Evolutionary conservation across 805 yeast genomes (phyloP), one percentile per base, ranked within the genome.

Genomic region (Crinitomyces ghanaensis): DNA sequence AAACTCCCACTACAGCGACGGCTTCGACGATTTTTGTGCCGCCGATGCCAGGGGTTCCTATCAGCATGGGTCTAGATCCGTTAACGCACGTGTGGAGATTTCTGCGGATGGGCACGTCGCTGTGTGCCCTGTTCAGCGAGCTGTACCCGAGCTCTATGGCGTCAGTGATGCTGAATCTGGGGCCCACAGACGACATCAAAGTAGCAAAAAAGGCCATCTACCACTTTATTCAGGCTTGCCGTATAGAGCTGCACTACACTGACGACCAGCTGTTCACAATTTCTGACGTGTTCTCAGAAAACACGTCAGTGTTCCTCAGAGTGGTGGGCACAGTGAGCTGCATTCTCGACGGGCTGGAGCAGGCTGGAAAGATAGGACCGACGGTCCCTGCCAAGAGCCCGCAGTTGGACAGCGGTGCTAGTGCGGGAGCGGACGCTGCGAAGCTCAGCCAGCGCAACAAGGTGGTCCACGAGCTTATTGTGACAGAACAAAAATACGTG

Each of bases 401-500:
- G 11, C 27, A 26, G n/a, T 24, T 8, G 26, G 35, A 23, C 21
- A n/a, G n/a, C n/a, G n/a, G n/a, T n/a, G n/a, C 23, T 15, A n/a
- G 15, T 15, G 17, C 13, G 11, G 14, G 14, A 7, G 11, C 35
- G 34, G 11, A n/a, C 14, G 17, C 34, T 19, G 16, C 20, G 19
- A n/a, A 33, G 30, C 29, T 23, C 59, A 53, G 34, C 23, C 66
- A 76, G 38, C 65, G 82, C 37, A 73, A 82, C 12, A 83, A 79
- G 48, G 86, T 88, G 28, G 75, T 86, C 34, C 71, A 70, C 43
- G 99, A 91, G 59, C 60, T 91, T 22, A 70, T 91, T 25, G 82
- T 77, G 45, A 83, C 95, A 3, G 99, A 91, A 59, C 68, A 97
- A 44, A 85, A 82, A 56, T 91, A 79, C 53, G 95, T 91, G 18